A percentile compares a stretch with the other conserved stretches of the same genome.
phyloP scores from a whole-genome alignment of 1,284 basidiomycete species.

The Sphagnurus paluster region DNA sequence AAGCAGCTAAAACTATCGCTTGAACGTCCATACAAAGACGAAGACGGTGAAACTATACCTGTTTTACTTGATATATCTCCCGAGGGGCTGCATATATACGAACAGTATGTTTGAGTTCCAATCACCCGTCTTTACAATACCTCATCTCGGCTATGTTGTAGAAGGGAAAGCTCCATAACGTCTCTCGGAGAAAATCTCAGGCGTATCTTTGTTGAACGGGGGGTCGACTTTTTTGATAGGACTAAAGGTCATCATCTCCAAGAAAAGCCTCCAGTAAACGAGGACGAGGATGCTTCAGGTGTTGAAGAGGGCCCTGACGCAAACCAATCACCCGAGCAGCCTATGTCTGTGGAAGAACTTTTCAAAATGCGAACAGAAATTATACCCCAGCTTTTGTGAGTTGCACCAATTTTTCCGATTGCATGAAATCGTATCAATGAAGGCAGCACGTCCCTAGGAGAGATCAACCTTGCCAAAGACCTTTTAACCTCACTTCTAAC shows the following conservation, averaged over 20 bases:
- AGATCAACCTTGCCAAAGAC: constrained; percentile 75
- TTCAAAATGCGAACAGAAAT: constrained; percentile 71
- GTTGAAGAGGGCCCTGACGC: constrained; percentile 23
- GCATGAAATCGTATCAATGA: constrained; percentile 8
- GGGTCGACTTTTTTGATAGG: constrained; percentile 71
- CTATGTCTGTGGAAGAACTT: constrained; percentile 75
- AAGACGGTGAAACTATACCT: constrained; percentile 59
- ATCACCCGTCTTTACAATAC: constrained; percentile 1
- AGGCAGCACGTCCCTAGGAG: constrained; percentile 67
- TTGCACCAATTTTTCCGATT: constrained; percentile 7
- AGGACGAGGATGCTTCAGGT: constrained; percentile 14
- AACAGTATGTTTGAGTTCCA: constrained; percentile 57
- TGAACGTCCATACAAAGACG: constrained; percentile 78
- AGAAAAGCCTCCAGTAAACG: constrained; percentile 22
- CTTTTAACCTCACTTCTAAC: constrained; percentile 59
- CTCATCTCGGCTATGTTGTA: constrained; percentile 30
- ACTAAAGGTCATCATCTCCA: constrained; percentile 34
- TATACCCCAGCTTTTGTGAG: constrained; percentile 68
- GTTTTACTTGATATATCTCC: constrained; percentile 67
- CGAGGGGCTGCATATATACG: constrained; percentile 67
- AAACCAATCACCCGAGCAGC: constrained; percentile 29
- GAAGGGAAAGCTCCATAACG: constrained; percentile 53
- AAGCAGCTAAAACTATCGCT: constrained; percentile 65
- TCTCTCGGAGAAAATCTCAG: constrained; percentile 62
- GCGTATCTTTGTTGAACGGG: constrained; percentile 71